A percentile compares a stretch with the other conserved stretches of the same genome.
These are phyloP conservation scores for Rhododendron simsii DNA, from an alignment of 148 eudicot genomes.

Conservation along the genomic window DNA sequence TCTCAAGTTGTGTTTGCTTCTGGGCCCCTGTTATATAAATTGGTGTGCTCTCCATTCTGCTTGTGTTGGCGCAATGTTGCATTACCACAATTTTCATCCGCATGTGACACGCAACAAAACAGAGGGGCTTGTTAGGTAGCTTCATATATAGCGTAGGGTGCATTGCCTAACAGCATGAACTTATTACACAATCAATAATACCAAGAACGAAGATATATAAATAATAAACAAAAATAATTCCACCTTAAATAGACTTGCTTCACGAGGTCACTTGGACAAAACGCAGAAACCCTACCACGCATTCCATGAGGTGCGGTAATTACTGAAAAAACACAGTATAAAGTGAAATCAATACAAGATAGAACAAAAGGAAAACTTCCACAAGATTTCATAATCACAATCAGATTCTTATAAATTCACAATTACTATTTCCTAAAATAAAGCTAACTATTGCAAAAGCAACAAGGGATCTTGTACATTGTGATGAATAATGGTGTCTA, in stretches of 20 bases:
- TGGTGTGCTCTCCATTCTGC: neutral
- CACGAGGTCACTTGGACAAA: conserved; percentile 93
- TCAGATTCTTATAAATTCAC: neutral
- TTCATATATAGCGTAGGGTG: neutral
- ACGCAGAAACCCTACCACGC: conserved; percentile 82
- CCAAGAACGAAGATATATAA: neutral
- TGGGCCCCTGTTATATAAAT: neutral
- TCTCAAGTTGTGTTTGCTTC: neutral
- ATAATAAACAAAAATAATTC: neutral
- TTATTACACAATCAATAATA: neutral
- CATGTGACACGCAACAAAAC: neutral
- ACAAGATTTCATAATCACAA: neutral
- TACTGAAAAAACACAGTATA: conserved; percentile 45
- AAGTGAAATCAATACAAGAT: conserved; percentile 5
- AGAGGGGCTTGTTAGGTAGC: neutral
- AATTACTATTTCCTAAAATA: neutral
- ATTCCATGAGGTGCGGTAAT: conserved; percentile 95
- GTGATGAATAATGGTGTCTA: neutral
- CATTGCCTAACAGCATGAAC: neutral
- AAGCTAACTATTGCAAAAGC: neutral
- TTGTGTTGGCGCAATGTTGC: neutral
- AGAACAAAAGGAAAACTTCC: neutral
- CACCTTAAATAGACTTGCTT: conserved; percentile 80
- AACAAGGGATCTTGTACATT: neutral
- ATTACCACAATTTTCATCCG: neutral